phyloP scores from a whole-genome alignment of 192 early-diverging fungal genomes.

The Rhizophagus clarus region DNA sequence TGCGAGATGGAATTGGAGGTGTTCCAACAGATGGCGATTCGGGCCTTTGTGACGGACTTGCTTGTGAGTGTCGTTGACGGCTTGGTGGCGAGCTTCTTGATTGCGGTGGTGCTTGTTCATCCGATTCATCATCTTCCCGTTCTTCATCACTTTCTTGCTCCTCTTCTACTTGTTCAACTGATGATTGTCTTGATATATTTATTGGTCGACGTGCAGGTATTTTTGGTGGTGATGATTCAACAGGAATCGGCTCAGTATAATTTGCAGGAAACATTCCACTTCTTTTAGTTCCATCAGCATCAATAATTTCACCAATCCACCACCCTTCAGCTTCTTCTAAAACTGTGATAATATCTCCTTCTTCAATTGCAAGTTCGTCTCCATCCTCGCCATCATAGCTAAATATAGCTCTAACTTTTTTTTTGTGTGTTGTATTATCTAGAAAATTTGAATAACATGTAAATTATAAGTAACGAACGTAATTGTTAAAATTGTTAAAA shows the following conservation, averaged over 20 bases:
- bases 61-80: conserved; percentile 6
- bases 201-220: conserved; percentile 32
- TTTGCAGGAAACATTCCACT: conserved; percentile 94
- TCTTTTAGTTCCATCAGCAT: conserved; percentile 57
- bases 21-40: not conserved
- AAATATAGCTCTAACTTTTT: conserved; percentile 74
- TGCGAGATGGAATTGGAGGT: conserved; percentile 27
- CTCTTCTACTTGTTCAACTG: conserved; percentile 35
- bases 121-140: conserved; percentile 35
- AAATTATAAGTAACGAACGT: not conserved
- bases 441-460: not conserved
- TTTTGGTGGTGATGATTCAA: conserved; percentile 35
- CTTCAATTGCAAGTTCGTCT: conserved; percentile 80
- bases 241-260: conserved; percentile 72
- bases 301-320: conserved; percentile 88
- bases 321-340: conserved; percentile 89
- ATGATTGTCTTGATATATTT: conserved; percentile 10
- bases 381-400: conserved; percentile 79
- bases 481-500: not conserved
- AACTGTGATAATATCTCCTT: conserved; percentile 87
- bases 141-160: conserved; percentile 11
- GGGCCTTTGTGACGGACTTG: not conserved
- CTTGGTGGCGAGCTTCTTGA: conserved; percentile 32
- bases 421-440: conserved; percentile 34
- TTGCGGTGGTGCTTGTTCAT: conserved; percentile 29